phyloP scores from a whole-genome alignment of 2,329 filamentous ascomycete genomes.

The Fusarium piperis region DNA sequence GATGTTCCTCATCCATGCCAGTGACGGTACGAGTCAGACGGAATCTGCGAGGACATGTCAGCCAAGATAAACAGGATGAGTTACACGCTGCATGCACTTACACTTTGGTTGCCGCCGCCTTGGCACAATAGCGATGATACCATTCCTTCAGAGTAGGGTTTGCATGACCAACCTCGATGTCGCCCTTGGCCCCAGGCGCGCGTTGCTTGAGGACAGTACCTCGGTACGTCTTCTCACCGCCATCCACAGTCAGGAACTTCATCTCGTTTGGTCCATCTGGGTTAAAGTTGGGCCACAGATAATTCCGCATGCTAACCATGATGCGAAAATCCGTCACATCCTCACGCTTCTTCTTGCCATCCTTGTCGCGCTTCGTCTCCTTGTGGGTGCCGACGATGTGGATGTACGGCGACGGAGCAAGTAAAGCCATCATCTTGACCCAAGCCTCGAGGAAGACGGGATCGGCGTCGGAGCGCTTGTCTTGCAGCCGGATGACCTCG shows the following conservation, averaged over 20 bases:
- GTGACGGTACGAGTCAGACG: slow-evolving; percentile 27
- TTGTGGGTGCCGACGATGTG: slow-evolving; percentile 26
- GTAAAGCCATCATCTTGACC: slow-evolving; percentile 16
- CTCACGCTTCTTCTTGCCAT: slow-evolving; percentile 25
- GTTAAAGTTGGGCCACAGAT: slow-evolving; percentile 34
- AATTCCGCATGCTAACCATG: slow-evolving; percentile 34
- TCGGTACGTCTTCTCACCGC: slow-evolving; percentile 34
- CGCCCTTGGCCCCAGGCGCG: slow-evolving; percentile 23
- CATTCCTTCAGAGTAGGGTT: slow-evolving; percentile 32
- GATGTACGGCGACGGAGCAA: slow-evolving; percentile 33
- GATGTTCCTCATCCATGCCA: slow-evolving; percentile 4
- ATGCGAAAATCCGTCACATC: slow-evolving; percentile 30
- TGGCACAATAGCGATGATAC: slow-evolving; percentile 36
- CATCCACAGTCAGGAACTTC: slow-evolving; percentile 23
- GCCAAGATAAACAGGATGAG: rapidly evolving
- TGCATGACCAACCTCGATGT: slow-evolving; percentile 28
- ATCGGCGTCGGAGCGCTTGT: slow-evolving; percentile 26
- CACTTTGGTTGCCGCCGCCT: slow-evolving; percentile 21
- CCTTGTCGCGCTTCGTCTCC: slow-evolving; percentile 23
- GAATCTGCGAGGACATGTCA: slow-evolving; percentile 19
- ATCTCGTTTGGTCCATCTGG: background rate
- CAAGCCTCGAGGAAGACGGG: slow-evolving; percentile 20
- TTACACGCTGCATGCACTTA: background rate
- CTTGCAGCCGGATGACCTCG: slow-evolving; percentile 23
- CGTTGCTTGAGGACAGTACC: slow-evolving; percentile 30